These are phyloP conservation scores for Erodium maritimum DNA, from an alignment of 345 rosid genomes.

Conservation along the genomic window DNA sequence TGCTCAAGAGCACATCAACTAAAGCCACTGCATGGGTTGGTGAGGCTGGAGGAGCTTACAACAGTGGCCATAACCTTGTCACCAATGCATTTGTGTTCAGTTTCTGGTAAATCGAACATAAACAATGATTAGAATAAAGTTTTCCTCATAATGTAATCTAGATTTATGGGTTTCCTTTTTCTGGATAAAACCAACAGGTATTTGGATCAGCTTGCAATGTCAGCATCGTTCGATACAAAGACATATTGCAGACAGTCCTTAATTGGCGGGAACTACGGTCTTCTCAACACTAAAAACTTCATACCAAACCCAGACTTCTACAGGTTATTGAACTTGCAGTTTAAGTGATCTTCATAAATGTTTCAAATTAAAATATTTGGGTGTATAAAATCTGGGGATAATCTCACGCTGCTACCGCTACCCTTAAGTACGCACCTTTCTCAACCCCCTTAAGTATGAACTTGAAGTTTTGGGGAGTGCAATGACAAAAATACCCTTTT, in stretches of 20 bases:
- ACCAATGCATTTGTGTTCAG: constrained; percentile 79
- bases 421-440: too few species aligned
- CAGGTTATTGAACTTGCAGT: constrained; percentile 26
- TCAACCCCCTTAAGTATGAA: too few species aligned
- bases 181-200: constrained; percentile 41
- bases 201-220: constrained; percentile 83
- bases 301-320: constrained; percentile 91
- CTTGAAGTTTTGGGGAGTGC: too few species aligned
- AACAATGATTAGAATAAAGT: too few species aligned
- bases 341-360: neutral
- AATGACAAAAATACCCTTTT: too few species aligned
- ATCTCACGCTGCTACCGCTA: too few species aligned
- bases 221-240: constrained; percentile 55
- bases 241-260: constrained; percentile 87
- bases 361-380: too few species aligned
- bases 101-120: constrained; percentile 52
- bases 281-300: constrained; percentile 63
- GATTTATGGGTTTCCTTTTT: neutral
- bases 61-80: constrained; percentile 72
- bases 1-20: constrained; percentile 40
- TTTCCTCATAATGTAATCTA: too few species aligned
- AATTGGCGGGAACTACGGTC: constrained; percentile 84
- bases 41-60: constrained; percentile 94
- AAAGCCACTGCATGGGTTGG: constrained; percentile 79
- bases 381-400: too few species aligned